Percentiles rank a stretch among this genome's conserved stretches.
These are phyloP conservation scores for Glycine soja DNA, from an alignment of 306 rosid genomes.

Conservation along the genomic window DNA sequence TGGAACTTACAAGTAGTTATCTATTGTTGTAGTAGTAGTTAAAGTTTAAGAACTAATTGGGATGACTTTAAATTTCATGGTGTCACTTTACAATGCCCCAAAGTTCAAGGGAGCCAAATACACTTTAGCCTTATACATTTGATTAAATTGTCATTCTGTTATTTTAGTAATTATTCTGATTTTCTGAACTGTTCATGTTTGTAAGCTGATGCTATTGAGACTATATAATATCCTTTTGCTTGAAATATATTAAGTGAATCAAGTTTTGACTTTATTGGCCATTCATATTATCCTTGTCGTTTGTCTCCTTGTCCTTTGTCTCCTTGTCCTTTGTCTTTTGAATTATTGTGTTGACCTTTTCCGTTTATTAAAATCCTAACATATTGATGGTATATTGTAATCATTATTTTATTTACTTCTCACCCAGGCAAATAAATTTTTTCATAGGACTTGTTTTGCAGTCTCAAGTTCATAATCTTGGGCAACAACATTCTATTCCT, in stretches of 20 bases:
- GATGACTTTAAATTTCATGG: not conserved
- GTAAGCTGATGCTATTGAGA: conserved; percentile 9
- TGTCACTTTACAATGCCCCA: not conserved
- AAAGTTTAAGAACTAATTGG: not conserved
- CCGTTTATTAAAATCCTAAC: conserved; percentile 14
- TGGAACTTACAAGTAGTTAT: too few relatives aligned
- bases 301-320: too few relatives aligned
- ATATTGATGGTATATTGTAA: conserved; percentile 33
- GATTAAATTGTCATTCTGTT: not conserved
- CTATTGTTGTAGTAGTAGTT: not conserved
- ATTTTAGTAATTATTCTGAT: not conserved
- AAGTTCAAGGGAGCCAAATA: not conserved
- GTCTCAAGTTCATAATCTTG: conserved; percentile 67
- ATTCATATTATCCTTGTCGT: not conserved
- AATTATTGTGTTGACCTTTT: not conserved
- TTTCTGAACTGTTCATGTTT: conserved; percentile 4
- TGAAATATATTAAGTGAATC: not conserved
- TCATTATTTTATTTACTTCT: conserved; percentile 23
- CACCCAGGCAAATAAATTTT: conserved; percentile 26
- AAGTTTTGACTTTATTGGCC: conserved; percentile 1
- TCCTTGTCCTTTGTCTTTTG: conserved; percentile 13
- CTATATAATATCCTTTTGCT: conserved; percentile 17
- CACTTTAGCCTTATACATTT: not conserved
- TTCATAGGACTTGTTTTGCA: conserved; percentile 65
- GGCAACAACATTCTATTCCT: conserved; percentile 67